A percentile compares a stretch with the other conserved stretches of the same genome.
Evolutionary conservation across 2,329 filamentous ascomycete genomes (phyloP).

Genomic region (Cladorrhinum sp.): DNA sequence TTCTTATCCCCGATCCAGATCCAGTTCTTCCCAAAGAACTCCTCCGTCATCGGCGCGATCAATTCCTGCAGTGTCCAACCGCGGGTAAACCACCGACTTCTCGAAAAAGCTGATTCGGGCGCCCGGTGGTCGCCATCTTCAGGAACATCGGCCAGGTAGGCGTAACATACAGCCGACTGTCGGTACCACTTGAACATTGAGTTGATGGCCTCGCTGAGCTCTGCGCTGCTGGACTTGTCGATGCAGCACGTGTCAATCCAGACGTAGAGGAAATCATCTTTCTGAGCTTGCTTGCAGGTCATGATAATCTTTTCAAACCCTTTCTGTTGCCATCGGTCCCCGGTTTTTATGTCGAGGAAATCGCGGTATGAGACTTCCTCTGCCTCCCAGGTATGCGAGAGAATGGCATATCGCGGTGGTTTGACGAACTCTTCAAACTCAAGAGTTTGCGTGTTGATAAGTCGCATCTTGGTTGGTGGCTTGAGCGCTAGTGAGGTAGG

Average conservation of each 20-base stretch:
- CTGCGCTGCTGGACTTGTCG: not conserved
- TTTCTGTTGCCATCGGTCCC: not conserved
- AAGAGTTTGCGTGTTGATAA: constrained; percentile 30
- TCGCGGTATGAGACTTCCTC: constrained; percentile 8
- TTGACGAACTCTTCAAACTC: not conserved
- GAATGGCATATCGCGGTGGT: constrained; percentile 22
- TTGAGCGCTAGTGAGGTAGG: too few relatives aligned
- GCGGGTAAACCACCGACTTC: not conserved
- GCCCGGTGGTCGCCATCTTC: not conserved
- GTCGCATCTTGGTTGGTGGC: not conserved
- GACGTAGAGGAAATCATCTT: not conserved
- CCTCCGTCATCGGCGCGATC: not conserved
- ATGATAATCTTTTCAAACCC: not conserved
- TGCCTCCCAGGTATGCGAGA: constrained; percentile 10
- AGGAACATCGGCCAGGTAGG: not conserved
- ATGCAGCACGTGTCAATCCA: constrained; percentile 10
- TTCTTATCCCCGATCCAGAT: not conserved
- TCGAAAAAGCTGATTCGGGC: not conserved
- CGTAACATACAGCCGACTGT: not conserved
- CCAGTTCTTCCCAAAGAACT: not conserved
- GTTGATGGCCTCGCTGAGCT: not conserved
- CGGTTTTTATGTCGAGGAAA: not conserved
- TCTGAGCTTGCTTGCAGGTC: not conserved
- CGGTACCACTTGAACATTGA: constrained; percentile 1
- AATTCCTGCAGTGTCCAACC: not conserved